Evolutionary conservation across 2,329 filamentous ascomycete genomes (phyloP), one percentile per base, ranked within the genome.

Genomic region (Chaetomiaceae sp.): DNA sequence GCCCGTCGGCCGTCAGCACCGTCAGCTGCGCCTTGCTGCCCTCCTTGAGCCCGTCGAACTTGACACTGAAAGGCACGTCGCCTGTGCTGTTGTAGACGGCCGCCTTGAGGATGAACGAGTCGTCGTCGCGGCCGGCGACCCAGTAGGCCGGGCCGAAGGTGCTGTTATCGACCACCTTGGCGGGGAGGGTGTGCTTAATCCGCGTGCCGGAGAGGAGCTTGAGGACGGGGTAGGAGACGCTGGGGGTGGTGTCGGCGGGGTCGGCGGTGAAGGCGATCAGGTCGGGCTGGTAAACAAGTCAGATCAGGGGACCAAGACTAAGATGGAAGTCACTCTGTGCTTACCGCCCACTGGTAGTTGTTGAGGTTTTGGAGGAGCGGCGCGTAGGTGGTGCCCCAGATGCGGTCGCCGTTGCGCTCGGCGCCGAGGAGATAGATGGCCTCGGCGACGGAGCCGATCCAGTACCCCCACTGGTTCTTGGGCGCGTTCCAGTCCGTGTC

Each of bases 371-470:
- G 47, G 8, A 23, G 20, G 12, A 49, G 40, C 20, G 33, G 31
- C 31, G 51, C 74, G 57, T 80, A 81, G 48, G 75, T 71, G 1
- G 77, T 75, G 6, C 78, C 79, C 2, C 76, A 74, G 40, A 85
- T 75, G 19, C 76, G 74, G 60, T 85, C 80, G 3, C 75, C 74
- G 67, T 87, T 87, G 52, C 84, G 75, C 72, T 88, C 84, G 27
- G 81, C 80, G 17, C 83, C 80, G 57, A 87, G 74, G 15, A 87
- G 71, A 51, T 79, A 83, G n/a, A 88, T 74, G 22, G 82, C 83
- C 64, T 88, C 84, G 14, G 77, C 78, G 3, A 88, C 80, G 8
- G 78, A 2, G 79, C 77, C 50, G 36, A 52, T 52, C 50, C 43
- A 51, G 48, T 27, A 44, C 31, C 31, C 37, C 48, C 48, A 51